Percentiles rank a stretch among this genome's conserved stretches.
These are phyloP conservation scores for Lactarius hengduanensis DNA, from an alignment of 768 basidiomycete genomes.

Conservation along the genomic window DNA sequence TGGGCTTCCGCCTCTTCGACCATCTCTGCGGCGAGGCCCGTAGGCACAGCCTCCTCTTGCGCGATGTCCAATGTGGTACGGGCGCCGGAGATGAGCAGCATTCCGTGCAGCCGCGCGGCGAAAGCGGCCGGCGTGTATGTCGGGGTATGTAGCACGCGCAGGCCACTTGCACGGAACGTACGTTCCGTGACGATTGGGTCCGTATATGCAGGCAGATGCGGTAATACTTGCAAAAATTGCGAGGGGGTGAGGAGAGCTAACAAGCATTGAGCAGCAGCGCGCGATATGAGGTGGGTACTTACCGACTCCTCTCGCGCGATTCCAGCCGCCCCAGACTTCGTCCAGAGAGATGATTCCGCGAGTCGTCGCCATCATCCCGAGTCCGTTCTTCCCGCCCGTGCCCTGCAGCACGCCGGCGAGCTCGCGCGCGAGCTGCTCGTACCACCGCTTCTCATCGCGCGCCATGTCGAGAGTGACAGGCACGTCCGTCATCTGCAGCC, in stretches of 20 bases:
- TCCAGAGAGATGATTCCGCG: conserved; percentile 85
- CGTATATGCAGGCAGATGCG: conserved; percentile 63
- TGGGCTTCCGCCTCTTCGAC: conserved; percentile 68
- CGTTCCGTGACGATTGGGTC: conserved; percentile 64
- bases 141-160: conserved; percentile 83
- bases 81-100: conserved; percentile 40
- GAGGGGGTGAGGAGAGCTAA: conserved; percentile 87
- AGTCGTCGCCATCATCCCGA: conserved; percentile 69
- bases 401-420: conserved; percentile 71
- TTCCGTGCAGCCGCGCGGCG: conserved; percentile 56
- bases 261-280: neutral
- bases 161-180: conserved; percentile 63
- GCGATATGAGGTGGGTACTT: conserved; percentile 33
- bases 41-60: conserved; percentile 63
- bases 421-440: conserved; percentile 78
- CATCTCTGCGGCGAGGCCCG: conserved; percentile 78
- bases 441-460: conserved; percentile 75
- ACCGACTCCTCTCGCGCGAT: conserved; percentile 90
- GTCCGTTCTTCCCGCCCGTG: conserved; percentile 36
- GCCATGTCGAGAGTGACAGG: conserved; percentile 91
- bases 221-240: conserved; percentile 75
- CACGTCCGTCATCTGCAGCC: conserved; percentile 70
- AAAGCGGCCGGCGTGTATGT: conserved; percentile 69
- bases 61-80: conserved; percentile 71
- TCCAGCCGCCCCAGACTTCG: conserved; percentile 96